Conservation (phyloP, 1,139 yeast genomes). For the Meyerozyma guilliermondii region DNA sequence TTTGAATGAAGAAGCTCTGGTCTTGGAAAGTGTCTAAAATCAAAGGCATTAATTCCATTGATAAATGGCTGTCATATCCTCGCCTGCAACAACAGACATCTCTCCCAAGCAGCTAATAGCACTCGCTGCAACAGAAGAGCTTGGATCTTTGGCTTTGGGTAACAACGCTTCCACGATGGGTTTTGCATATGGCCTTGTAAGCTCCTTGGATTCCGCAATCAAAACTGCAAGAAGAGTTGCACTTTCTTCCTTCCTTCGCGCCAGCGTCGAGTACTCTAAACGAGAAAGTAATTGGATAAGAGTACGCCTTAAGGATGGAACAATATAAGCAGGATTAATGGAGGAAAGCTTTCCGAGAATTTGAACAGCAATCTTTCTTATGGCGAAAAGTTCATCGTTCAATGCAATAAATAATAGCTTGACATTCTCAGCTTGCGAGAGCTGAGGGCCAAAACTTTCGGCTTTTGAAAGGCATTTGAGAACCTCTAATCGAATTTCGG, state of each 20-base stretch:
- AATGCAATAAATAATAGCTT: slow-evolving; percentile 79
- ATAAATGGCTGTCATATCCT: slow-evolving; percentile 71
- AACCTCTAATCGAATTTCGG: slow-evolving; percentile 80
- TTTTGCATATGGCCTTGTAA: slow-evolving; percentile 83
- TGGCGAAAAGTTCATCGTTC: slow-evolving; percentile 84
- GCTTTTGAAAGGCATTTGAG: slow-evolving; percentile 59
- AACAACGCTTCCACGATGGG: slow-evolving; percentile 82
- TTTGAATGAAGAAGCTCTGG: slow-evolving; percentile 77
- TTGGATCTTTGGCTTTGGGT: slow-evolving; percentile 68
- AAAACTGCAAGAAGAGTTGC: slow-evolving; percentile 70
- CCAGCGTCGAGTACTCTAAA: slow-evolving; percentile 70
- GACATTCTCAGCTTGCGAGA: slow-evolving; percentile 91
- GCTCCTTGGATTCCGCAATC: slow-evolving; percentile 71
- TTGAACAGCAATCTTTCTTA: slow-evolving; percentile 73
- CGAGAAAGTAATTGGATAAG: slow-evolving; percentile 81
- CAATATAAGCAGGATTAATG: slow-evolving; percentile 92
- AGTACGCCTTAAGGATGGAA: slow-evolving; percentile 85
- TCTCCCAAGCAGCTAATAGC: slow-evolving; percentile 90
- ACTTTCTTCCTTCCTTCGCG: slow-evolving; percentile 83
- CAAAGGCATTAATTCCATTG: slow-evolving; percentile 76
- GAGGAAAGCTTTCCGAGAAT: slow-evolving; percentile 80
- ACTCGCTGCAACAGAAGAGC: slow-evolving; percentile 80
- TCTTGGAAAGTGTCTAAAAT: slow-evolving; percentile 86
- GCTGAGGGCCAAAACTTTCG: slow-evolving; percentile 78
- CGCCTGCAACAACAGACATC: slow-evolving; percentile 83